Evolutionary conservation across 345 rosid species (phyloP), one percentile per base, ranked within the genome.

Genomic region (Acer campestre): DNA sequence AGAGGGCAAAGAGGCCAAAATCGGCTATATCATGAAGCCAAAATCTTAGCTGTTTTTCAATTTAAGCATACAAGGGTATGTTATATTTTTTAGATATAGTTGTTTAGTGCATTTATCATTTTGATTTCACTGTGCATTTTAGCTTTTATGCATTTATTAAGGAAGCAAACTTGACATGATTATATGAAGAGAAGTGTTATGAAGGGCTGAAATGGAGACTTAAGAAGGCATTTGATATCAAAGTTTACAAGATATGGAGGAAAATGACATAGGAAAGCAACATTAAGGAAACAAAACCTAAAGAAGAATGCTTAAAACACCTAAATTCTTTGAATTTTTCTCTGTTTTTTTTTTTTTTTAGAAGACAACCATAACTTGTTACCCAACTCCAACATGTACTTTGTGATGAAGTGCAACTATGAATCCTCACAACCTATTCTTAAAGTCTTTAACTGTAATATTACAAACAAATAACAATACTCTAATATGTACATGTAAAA

Each of bases 41-140:
- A 7, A 85, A 80, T 89, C 97, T 0, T 81, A 87, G 80, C 86
- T 94, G 23, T 84, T 96, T 38, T 92, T 96, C 49, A 70, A 91
- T 42, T 70, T 96, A 79, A 94, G 98, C 76, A 89, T 96, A 42
- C 97, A 88, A 73, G 92, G 97, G 95, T 92, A 80, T 18, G 77
- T 72, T 63, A n/a, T 35, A 0, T 71, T 75, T 23, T 12, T 42
- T 22, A 70, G 20, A n/a, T 12, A 6, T 42, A 31, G 35, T 4
- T 31, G 6, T 31, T 31, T 31, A 31, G 6, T 31, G 35, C 35
- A 31, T 31, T 2, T 65, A 31, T 65, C 17, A 4, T n/a, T 14
- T 53, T 31, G 69, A 20, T 73, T 22, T 8, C 35, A 3, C 35
- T 77, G 25, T 53, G 8, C 31, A 51, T 31, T 31, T 31, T 31